Evolutionary conservation across 257 asterid species (phyloP), one percentile per base, ranked within the genome.

Genomic region (Misopates orontium): DNA sequence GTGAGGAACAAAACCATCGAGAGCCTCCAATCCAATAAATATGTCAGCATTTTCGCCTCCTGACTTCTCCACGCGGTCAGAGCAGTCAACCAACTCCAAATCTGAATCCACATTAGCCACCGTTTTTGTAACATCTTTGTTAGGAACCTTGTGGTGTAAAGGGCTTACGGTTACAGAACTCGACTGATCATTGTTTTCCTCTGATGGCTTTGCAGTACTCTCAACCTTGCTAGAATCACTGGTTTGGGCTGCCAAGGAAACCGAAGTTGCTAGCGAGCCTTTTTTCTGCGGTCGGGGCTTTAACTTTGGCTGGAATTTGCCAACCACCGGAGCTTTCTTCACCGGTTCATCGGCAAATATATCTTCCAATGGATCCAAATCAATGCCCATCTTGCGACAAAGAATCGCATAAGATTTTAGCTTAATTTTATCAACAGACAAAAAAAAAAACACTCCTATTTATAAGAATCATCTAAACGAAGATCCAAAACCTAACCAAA

Each of bases 231-330:
- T 65, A 10, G 57, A 56, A 55, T 71, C 78, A 68, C 50, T 71
- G 41, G 71, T 42, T 68, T 54, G 75, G 55, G 47, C 65, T 56
- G 83, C 56, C 67, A 53, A 73, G 78, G 87, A 51, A 58, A 67
- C 62, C 31, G 77, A 73, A 9, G 77, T 28, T 50, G 80, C 73
- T 24, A 72, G 64, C 6, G 79, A 47, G 41, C 24, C 81, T 75
- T 71, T 90, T 57, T 41, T 84, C 7, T 59, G 54, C 0, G 74
- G 82, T 41, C 77, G 76, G 49, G 72, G 64, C 69, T 85, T 90
- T 1, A 79, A 69, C 72, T 81, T 90, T 25, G 97, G 97, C 71
- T 77, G 86, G 78, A 85, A 87, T 72, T 79, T 85, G 53, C 86
- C 79, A 4, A 69, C 80, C 36, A 75, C 78, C 75, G 84, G 74